phyloP scores from a whole-genome alignment of 139 green algal species.

The Chlorella vulgaris region DNA sequence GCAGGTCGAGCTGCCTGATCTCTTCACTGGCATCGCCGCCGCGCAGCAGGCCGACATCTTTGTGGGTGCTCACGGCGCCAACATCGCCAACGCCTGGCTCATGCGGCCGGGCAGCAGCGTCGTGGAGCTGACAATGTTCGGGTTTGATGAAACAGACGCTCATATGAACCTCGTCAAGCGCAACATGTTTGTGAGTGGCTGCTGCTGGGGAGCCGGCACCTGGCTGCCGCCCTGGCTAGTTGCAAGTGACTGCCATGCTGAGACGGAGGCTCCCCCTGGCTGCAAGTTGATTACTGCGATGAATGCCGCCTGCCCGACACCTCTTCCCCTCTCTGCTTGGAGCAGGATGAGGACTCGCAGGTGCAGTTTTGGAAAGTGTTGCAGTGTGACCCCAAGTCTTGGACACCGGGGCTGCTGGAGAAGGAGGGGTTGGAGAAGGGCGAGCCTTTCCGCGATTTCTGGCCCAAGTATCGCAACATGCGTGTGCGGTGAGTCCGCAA shows the following conservation, averaged over 20 bases:
- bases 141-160: not conserved
- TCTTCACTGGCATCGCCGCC: not conserved
- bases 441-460: not conserved
- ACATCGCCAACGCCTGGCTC: conserved; percentile 13
- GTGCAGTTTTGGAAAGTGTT: conserved; percentile 29
- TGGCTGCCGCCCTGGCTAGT: too few species aligned
- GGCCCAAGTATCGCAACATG: conserved; percentile 4
- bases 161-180: conserved; percentile 1
- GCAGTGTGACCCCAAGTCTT: not conserved
- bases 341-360: not conserved
- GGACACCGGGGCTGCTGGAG: not conserved
- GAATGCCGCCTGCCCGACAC: too few species aligned
- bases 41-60: conserved; percentile 23
- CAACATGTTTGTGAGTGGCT: not conserved
- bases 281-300: too few species aligned
- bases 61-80: conserved; percentile 10
- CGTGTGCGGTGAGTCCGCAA: conserved; percentile 3
- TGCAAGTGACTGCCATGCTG: too few species aligned
- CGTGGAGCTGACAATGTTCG: conserved; percentile 18
- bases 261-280: too few species aligned
- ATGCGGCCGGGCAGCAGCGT: conserved; percentile 1
- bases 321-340: too few species aligned
- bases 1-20: not conserved
- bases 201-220: too few species aligned
- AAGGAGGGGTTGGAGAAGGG: not conserved